Percentiles rank a stretch among this genome's conserved stretches.
Conservation (phyloP, 768 basidiomycete species). For the Leccinum subgranulosum region DNA sequence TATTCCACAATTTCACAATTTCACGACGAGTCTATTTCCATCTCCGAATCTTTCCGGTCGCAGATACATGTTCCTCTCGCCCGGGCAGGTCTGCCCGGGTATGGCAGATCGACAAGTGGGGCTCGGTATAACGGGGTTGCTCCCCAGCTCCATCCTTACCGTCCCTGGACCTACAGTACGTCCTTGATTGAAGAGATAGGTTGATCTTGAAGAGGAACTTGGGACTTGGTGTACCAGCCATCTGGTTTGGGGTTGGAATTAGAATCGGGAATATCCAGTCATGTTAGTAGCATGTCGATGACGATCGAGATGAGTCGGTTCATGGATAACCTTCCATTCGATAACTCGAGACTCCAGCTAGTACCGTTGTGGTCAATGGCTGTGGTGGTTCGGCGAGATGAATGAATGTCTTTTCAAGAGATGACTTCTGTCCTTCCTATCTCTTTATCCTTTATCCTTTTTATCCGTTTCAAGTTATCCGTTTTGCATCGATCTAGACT, state of each 20-base stretch:
- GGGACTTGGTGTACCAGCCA: neutral
- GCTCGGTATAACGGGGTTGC: constrained; percentile 7
- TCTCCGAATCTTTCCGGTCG: constrained; percentile 9
- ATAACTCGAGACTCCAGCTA: neutral
- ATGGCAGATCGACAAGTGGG: constrained; percentile 7
- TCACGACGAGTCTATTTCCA: constrained; percentile 7
- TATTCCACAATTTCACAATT: neutral
- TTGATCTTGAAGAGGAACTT: neutral
- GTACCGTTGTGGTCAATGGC: neutral
- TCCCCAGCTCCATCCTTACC: neutral
- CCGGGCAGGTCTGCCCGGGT: constrained; percentile 3
- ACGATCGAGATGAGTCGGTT: neutral
- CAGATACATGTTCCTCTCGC: neutral
- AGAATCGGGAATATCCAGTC: neutral
- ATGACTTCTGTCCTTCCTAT: neutral
- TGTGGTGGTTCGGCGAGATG: neutral
- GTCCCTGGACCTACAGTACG: neutral
- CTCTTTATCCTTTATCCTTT: neutral
- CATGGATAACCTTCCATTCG: neutral
- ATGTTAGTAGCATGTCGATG: neutral
- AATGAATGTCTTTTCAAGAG: neutral
- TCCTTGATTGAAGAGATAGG: neutral
- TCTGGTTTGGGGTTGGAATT: neutral
- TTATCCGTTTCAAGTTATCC: neutral
- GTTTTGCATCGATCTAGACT: neutral